These are phyloP conservation scores for Parietichytrium sp. DNA, from an alignment of 108 stramenopile genomes.

Conservation along the genomic window DNA sequence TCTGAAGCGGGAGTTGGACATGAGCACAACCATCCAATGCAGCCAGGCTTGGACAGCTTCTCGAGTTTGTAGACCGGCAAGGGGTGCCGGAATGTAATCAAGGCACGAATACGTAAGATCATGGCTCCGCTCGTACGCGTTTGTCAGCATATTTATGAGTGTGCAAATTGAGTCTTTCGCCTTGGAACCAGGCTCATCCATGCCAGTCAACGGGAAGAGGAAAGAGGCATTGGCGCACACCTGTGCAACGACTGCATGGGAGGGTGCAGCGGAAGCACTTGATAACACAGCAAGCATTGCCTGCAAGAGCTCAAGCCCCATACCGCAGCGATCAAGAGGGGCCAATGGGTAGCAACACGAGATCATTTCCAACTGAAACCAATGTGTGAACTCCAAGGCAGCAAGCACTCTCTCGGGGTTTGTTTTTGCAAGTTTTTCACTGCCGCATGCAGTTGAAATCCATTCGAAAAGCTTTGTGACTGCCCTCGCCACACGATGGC, in stretches of 20 bases:
- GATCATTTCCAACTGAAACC: constrained; percentile 24
- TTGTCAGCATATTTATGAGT: not conserved
- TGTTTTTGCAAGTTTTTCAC: not conserved
- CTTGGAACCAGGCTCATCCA: too few relatives aligned
- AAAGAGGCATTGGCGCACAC: too few relatives aligned
- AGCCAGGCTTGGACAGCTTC: not conserved
- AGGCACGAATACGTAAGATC: not conserved
- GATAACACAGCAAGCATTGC: constrained; percentile 14
- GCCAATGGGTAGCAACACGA: not conserved
- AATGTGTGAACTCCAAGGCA: not conserved
- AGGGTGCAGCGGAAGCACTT: not conserved
- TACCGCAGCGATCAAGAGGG: not conserved
- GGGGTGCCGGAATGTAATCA: not conserved
- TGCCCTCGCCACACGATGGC: too few relatives aligned
- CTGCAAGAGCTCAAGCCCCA: not conserved
- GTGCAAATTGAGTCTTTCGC: not conserved
- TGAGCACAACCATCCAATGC: not conserved
- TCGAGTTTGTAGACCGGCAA: not conserved
- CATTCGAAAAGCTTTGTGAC: constrained; percentile 29
- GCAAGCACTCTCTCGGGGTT: not conserved
- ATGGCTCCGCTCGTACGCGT: not conserved
- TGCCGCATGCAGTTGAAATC: not conserved
- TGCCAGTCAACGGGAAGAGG: too few relatives aligned
- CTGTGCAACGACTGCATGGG: too few relatives aligned
- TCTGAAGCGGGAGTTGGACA: not conserved